Evolutionary conservation across 306 rosid genomes (phyloP), one percentile per base, ranked within the genome.

Genomic region (Corylus heterophylla): DNA sequence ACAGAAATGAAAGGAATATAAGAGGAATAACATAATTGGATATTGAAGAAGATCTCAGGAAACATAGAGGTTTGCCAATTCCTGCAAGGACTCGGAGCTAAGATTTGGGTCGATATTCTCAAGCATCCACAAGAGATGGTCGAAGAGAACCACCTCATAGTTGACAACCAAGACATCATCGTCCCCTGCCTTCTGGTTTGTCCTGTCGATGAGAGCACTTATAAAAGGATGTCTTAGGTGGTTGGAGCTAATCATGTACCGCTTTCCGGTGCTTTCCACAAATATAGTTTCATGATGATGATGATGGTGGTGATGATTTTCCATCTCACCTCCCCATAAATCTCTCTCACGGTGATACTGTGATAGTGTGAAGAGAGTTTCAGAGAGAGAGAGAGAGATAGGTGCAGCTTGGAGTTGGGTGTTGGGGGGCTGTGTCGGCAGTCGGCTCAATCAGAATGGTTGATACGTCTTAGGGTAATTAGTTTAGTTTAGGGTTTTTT

Each of bases 61-160:
- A 55, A 83, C 93, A 64, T 94, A 94, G 67, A 94, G 93, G n/a
- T 91, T 90, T 74, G 95, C 92, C 82, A 94, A 74, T 85, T 94
- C 98, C 54, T 94, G 93, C 82, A 94, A 82, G 63, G 97, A 89
- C 8, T 94, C 97, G 56, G 96, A 82, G 69, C 79, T 74, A 63
- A 94, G 78, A 54, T 76, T 92, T 20, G 95, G 95, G 83, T 91
- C 97, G 29, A 89, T 91, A 79, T 92, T 90, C 63, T 92, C 95
- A 31, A 94, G 76, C 97, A 94, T 92, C 97, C 97, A 94, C 63
- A 94, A 79, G 2, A 94, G 85, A 83, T 94, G 97, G 75, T 94
- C 98, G 83, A 94, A 94, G 37, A 94, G 85, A 81, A 94, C 95
- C 47, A 94, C 97, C 69, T 94, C 98, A 74, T 97, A 92, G 18